Conservation (phyloP, 306 rosid genomes). For the Gleditsia sinensis region DNA sequence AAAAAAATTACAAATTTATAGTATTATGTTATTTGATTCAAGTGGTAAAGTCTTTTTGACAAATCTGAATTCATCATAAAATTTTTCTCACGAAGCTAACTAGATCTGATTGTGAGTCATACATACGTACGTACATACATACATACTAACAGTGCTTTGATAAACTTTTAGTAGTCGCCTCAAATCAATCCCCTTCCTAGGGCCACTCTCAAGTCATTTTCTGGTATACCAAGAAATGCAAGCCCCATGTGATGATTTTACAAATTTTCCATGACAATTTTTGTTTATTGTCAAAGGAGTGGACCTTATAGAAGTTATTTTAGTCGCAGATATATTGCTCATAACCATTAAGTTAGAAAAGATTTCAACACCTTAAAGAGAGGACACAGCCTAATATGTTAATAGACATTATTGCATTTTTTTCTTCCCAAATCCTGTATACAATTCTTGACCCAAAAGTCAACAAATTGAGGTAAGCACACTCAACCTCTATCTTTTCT, state of each 20-base stretch:
- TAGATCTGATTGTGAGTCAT: no score
- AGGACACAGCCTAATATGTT: slow-evolving; percentile 31
- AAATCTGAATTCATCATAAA: no score
- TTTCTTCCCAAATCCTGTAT: slow-evolving; percentile 16
- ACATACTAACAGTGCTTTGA: no score
- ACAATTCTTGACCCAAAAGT: slow-evolving; percentile 35
- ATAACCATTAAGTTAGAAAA: slow-evolving; percentile 14
- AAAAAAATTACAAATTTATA: neutral
- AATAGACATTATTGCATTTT: no score
- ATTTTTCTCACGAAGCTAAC: no score
- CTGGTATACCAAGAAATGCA: slow-evolving; percentile 16
- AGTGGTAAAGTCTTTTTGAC: no score
- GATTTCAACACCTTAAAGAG: slow-evolving; percentile 28
- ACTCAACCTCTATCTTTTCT: slow-evolving; percentile 2
- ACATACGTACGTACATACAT: no score
- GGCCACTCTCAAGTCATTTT: neutral
- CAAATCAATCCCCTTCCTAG: neutral
- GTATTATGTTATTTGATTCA: no score
- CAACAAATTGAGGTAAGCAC: slow-evolving; percentile 40
- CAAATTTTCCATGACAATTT: slow-evolving; percentile 35
- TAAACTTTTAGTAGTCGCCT: neutral
- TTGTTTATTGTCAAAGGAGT: slow-evolving; percentile 51
- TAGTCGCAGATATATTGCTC: slow-evolving; percentile 13
- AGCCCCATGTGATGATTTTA: slow-evolving; percentile 36
- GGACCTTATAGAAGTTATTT: slow-evolving; percentile 34